Evolutionary conservation across 2,329 filamentous ascomycete genomes (phyloP), one percentile per base, ranked within the genome.

Genomic region (Scedosporium apiospermum): DNA sequence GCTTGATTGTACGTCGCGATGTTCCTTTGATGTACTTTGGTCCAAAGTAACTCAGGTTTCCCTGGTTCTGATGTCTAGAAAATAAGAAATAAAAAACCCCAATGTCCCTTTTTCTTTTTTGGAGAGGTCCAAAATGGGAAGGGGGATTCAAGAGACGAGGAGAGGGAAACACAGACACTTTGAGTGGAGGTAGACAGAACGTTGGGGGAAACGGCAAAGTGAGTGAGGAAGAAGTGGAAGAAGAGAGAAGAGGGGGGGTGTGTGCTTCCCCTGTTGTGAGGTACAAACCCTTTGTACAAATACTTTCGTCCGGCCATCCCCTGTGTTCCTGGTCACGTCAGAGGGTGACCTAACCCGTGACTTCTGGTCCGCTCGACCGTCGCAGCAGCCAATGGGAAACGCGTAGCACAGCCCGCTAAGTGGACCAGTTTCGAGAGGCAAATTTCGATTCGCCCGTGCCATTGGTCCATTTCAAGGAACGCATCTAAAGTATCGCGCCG

Each of bases 251-350:
- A 27, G 60, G 49, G 60, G 60, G 60, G 46, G 60, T 61, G 60
- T 61, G 60, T 61, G 46, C 49, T 57, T 57, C 60, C 46, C 60
- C 27, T 51, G 46, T 41, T 41, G 27, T 7, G 49, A 55, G 49
- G 60, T 61, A 61, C 60, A 61, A 57, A 42, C 49, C 26, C 49
- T 57, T 61, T 61, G 60, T 61, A 61, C 60, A 61, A 61, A 61
- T 61, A 61, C 60, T 57, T 61, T 51, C 26, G 46, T 26, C 49
- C 27, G 12, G 12, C 44, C 44, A 34, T 58, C 34, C 7, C 42
- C n/a, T 26, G 59, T 53, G 42, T 61, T 16, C 60, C 60, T 23
- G 60, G 60, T 61, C 60, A 61, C 60, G 60, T 61, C 60, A 61
- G 60, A 57, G 30, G 44, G 12, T 27, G 51, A 26, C 51, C 51